Evolutionary conservation across 306 rosid species (phyloP).

Genomic region (Vicia sativa): DNA sequence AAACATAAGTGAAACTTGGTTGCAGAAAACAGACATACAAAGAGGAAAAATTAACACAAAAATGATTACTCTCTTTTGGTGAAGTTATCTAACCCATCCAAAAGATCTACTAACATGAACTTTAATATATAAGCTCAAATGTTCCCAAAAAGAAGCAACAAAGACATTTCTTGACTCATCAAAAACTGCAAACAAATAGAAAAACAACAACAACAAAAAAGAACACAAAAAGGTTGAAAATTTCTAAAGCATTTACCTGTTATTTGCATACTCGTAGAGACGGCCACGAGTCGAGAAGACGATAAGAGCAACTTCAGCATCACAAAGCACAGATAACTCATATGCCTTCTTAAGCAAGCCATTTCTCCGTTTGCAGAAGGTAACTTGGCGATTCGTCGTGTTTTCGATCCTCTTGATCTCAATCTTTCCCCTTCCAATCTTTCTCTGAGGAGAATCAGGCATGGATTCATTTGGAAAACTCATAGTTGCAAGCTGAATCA

Average conservation of each 20-base stretch:
- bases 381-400: conserved; percentile 56
- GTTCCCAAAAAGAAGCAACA: conserved; percentile 16
- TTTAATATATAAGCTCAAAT: conserved; percentile 6
- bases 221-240: conserved; percentile 31
- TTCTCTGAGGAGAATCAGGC: conserved; percentile 46
- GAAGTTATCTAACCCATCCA: conserved; percentile 24
- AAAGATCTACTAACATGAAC: conserved; percentile 37
- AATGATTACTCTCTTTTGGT: conserved; percentile 35
- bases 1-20: conserved; percentile 42
- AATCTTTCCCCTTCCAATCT: conserved; percentile 59
- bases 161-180: conserved; percentile 20
- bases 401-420: conserved; percentile 57
- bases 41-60: conserved; percentile 32
- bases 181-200: background rate
- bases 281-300: conserved; percentile 60
- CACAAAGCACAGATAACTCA: conserved; percentile 81
- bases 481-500: conserved; percentile 55
- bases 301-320: conserved; percentile 72
- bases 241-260: conserved; percentile 39
- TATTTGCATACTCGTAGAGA: conserved; percentile 57
- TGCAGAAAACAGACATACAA: conserved; percentile 40
- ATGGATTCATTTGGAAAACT: conserved; percentile 56
- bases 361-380: conserved; percentile 57
- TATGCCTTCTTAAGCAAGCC: conserved; percentile 60
- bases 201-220: background rate